Conservation (phyloP, 2,329 filamentous ascomycete species). For the Arthroderma sp. region DNA sequence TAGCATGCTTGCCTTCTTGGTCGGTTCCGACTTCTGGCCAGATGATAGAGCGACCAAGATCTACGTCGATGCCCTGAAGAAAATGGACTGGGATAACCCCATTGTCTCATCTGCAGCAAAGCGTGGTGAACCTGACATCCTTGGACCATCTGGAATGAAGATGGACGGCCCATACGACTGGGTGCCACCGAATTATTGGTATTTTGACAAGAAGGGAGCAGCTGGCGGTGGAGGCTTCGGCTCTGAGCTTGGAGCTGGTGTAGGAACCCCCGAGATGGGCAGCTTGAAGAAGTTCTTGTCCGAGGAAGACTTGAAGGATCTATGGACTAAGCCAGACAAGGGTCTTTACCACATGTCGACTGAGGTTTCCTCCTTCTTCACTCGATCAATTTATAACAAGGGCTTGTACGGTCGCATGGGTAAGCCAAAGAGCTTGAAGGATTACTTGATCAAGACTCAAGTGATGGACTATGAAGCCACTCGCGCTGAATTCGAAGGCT, state of each 20-base stretch:
- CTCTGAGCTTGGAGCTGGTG: constrained; percentile 48
- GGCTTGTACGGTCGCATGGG: constrained; percentile 43
- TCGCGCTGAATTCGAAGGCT: constrained; percentile 46
- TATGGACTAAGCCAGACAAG: constrained; percentile 44
- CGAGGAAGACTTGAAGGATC: constrained; percentile 36
- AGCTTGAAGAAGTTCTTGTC: constrained; percentile 44
- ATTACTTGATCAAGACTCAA: constrained; percentile 48
- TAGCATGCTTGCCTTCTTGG: constrained; percentile 43
- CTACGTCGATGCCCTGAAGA: constrained; percentile 39
- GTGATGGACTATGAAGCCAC: constrained; percentile 54
- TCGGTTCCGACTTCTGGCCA: constrained; percentile 53
- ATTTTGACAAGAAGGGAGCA: constrained; percentile 39
- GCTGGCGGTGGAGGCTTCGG: constrained; percentile 46
- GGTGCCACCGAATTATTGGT: constrained; percentile 55
- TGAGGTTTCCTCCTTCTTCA: constrained; percentile 41
- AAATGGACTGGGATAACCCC: constrained; percentile 43
- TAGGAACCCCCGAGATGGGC: constrained; percentile 46
- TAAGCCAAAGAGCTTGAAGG: constrained; percentile 36
- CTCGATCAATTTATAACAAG: constrained; percentile 45
- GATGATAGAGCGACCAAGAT: constrained; percentile 42
- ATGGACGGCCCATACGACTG: constrained; percentile 56
- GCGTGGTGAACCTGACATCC: constrained; percentile 37
- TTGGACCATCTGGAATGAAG: constrained; percentile 49
- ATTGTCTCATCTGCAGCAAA: constrained; percentile 46
- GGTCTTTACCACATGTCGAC: constrained; percentile 49